A percentile compares a stretch with the other conserved stretches of the same genome.
Conservation (phyloP, 805 yeast genomes). For the Debaryomyces prosopidis region DNA sequence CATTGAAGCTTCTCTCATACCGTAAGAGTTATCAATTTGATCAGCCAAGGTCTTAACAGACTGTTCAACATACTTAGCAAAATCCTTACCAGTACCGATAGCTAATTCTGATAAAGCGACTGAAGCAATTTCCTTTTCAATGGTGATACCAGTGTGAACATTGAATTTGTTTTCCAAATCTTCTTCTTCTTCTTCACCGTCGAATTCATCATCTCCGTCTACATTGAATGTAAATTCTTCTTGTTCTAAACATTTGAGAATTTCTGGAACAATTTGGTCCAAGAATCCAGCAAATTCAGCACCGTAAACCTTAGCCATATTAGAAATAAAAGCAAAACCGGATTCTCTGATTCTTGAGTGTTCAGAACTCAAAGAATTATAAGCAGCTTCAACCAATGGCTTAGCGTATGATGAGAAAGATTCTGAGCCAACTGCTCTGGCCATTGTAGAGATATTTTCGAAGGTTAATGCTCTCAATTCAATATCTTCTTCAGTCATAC, state of each 20-base stretch:
- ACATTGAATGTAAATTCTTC: constrained; percentile 74
- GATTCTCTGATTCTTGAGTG: constrained; percentile 89
- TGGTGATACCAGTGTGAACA: constrained; percentile 91
- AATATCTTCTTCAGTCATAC: constrained; percentile 82
- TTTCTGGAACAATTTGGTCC: constrained; percentile 78
- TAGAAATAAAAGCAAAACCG: constrained; percentile 89
- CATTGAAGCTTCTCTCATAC: constrained; percentile 86
- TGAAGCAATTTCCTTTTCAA: constrained; percentile 94
- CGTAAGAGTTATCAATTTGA: constrained; percentile 84
- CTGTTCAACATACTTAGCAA: constrained; percentile 74
- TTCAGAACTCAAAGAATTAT: constrained; percentile 71
- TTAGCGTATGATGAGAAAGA: constrained; percentile 83
- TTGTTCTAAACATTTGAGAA: constrained; percentile 80
- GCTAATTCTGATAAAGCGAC: constrained; percentile 89
- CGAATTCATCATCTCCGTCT: constrained; percentile 49
- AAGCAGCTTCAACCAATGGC: constrained; percentile 86
- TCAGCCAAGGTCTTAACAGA: constrained; percentile 63
- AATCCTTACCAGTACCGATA: constrained; percentile 77
- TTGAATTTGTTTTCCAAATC: constrained; percentile 71
- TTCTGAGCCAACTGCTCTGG: constrained; percentile 93
- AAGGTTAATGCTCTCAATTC: constrained; percentile 90
- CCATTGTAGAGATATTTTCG: constrained; percentile 93
- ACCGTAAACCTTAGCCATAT: constrained; percentile 93
- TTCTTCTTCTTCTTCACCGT: constrained; percentile 58
- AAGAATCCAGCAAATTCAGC: constrained; percentile 86